Base-by-base conservation (phyloP, 2,329 filamentous ascomycete species). In the Trematosphaeria pertusa region DNA sequence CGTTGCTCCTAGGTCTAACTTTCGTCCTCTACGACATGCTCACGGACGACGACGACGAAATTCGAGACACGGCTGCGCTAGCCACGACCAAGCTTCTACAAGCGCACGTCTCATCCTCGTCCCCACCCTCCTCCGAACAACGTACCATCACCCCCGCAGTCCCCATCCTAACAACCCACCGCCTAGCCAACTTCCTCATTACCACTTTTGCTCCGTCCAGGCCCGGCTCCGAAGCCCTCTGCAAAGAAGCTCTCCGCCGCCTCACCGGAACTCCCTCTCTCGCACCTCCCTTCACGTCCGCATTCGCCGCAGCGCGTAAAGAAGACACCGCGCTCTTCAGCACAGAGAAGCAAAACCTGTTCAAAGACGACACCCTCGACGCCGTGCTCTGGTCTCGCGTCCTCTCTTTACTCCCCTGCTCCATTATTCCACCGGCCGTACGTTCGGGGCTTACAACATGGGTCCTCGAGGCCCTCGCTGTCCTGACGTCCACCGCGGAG, bases 301-400 rank as follows among this genome's bases (percentile, higher is more conserved):
- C 41, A 0, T 59, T 80, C 3, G 50, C 58, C 0, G 61, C 69
- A 4, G 65, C 70, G 9, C 59, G 67, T 3, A 69, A 70, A 31
- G 72, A 76, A 58, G 82, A 89, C 63, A 82, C 85, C 52, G 79
- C 86, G 3, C 81, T 99, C 0, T 99, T 99, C 67, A 87, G 83
- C 0, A 81, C 91, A 45, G 94, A 99, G 72, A 92, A 95, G 68
- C 91, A 96, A 67, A 99, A 99, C 66, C 79, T 97, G n/a, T 97
- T 90, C 69, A 77, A 93, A 38, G 93, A 97, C 67, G 86, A 91
- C 58, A 83, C 90, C 5, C 79, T 85, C 37, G 92, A 97, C 69
- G 78, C 85, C 3, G 73, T 79, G 14, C 69, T 84, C n/a, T 97
- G 91, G 91, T 73, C 79, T 0, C 69, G 68, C 12, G 74, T 83